Percentiles rank a stretch among this genome's conserved stretches.
Conservation (phyloP, 83 land plant species). For the Larix sibirica region DNA sequence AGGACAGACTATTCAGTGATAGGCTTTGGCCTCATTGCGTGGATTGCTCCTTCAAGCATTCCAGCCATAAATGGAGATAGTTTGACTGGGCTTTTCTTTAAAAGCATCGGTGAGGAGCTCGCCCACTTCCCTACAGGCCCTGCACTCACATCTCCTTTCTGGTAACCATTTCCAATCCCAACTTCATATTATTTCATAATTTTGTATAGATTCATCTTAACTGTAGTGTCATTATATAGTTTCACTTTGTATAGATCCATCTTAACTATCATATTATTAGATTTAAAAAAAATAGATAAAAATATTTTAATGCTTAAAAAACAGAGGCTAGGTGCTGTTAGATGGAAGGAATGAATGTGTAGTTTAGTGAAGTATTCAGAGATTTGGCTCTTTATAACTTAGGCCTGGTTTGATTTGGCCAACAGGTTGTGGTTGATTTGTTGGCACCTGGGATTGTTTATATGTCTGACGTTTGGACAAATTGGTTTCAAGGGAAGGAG, state of each 20-base stretch:
- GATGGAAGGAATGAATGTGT: too few species aligned
- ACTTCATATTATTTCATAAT: not conserved
- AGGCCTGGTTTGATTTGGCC: not conserved
- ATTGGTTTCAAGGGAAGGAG: constrained; percentile 96
- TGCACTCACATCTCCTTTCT: constrained; percentile 80
- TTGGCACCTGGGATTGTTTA: constrained; percentile 92
- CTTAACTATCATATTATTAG: too few species aligned
- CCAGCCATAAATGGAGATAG: constrained; percentile 89
- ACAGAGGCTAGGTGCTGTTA: too few species aligned
- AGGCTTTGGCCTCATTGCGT: constrained; percentile 83
- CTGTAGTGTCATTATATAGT: not conserved
- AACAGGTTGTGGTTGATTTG: constrained; percentile 92
- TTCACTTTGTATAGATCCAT: not conserved
- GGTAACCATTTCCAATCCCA: constrained; percentile 33
- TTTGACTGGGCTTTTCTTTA: constrained; percentile 85
- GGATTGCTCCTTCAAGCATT: constrained; percentile 97
- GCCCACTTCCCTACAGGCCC: constrained; percentile 96
- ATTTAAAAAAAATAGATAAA: too few species aligned
- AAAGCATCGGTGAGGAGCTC: constrained; percentile 91
- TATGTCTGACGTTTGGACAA: constrained; percentile 85
- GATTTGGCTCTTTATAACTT: too few species aligned
- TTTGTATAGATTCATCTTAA: not conserved
- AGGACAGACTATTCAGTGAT: constrained; percentile 78
- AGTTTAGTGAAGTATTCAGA: too few species aligned
- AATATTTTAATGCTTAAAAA: too few species aligned